phyloP scores from a whole-genome alignment of 805 yeast species.

The Candida succiphila region DNA sequence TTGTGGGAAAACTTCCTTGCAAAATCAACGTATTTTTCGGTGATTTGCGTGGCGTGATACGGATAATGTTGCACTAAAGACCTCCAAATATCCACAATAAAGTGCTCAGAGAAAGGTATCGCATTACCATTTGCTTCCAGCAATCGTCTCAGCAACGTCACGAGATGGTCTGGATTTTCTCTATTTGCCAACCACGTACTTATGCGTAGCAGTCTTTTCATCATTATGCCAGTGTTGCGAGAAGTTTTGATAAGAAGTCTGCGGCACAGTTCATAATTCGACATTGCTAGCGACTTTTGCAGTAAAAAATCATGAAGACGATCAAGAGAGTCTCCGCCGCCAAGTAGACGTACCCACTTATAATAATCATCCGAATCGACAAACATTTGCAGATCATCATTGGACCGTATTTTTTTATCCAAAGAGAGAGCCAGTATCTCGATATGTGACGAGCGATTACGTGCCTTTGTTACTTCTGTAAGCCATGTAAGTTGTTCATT shows the following conservation, averaged over 20 bases:
- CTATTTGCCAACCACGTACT: slow-evolving; percentile 8
- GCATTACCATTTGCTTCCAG: slow-evolving; percentile 9
- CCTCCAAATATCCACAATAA: slow-evolving; percentile 13
- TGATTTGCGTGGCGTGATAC: slow-evolving; percentile 9
- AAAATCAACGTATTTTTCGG: slow-evolving; percentile 6
- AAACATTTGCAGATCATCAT: slow-evolving; percentile 7
- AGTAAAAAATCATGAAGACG: too few relatives aligned
- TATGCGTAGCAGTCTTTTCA: slow-evolving; percentile 5
- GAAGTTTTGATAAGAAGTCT: slow-evolving; percentile 4
- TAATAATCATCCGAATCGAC: slow-evolving; percentile 6
- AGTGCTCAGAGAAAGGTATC: slow-evolving; percentile 3
- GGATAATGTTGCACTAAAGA: slow-evolving; percentile 11
- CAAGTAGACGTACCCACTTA: slow-evolving; percentile 6
- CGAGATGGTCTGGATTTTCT: slow-evolving; percentile 12
- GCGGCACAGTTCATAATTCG: slow-evolving; percentile 4
- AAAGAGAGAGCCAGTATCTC: slow-evolving; percentile 6
- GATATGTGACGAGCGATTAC: slow-evolving; percentile 7
- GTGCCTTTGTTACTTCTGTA: slow-evolving; percentile 5
- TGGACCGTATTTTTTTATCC: slow-evolving; percentile 3
- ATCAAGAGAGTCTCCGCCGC: too few relatives aligned
- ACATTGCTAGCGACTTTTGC: too few relatives aligned
- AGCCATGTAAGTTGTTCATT: slow-evolving; percentile 15
- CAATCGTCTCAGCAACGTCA: slow-evolving; percentile 15
- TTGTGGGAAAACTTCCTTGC: background rate
- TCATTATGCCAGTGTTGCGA: slow-evolving; percentile 3